Evolutionary conservation across 768 basidiomycete species (phyloP).

Genomic region (Nevesoporus exiguus): DNA sequence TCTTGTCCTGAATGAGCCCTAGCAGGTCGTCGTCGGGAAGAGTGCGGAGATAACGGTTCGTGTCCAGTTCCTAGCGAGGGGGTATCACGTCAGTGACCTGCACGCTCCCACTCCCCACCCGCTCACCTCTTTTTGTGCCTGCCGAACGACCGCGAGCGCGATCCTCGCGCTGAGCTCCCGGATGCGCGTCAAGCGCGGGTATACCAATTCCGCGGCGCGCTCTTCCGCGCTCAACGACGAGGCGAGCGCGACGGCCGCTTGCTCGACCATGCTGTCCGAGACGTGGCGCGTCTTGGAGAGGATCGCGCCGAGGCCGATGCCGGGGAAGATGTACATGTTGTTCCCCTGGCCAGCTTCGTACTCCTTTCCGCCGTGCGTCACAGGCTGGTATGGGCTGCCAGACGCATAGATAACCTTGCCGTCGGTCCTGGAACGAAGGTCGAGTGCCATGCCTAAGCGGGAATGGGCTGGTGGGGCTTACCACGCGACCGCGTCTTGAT

Average conservation of each 20-base stretch:
- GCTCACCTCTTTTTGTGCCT: slow-evolving; percentile 62
- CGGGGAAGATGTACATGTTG: slow-evolving; percentile 72
- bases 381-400: slow-evolving; percentile 63
- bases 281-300: slow-evolving; percentile 55
- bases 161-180: slow-evolving; percentile 63
- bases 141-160: slow-evolving; percentile 57
- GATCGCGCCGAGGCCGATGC: slow-evolving; percentile 61
- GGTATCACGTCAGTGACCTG: not conserved
- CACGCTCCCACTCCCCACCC: not conserved
- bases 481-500: slow-evolving; percentile 57
- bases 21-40: slow-evolving; percentile 47
- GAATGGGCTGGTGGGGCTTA: slow-evolving; percentile 17
- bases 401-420: slow-evolving; percentile 70
- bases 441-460: not conserved
- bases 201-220: slow-evolving; percentile 51
- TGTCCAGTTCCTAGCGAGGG: slow-evolving; percentile 33
- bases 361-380: slow-evolving; percentile 44
- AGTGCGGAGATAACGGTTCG: slow-evolving; percentile 44
- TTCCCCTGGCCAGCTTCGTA: slow-evolving; percentile 75
- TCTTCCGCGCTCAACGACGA: slow-evolving; percentile 57
- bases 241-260: slow-evolving; percentile 58
- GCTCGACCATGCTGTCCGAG: slow-evolving; percentile 69
- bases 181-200: slow-evolving; percentile 65
- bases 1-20: slow-evolving; percentile 50
- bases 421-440: slow-evolving; percentile 44